Percentiles rank a stretch among this genome's conserved stretches.
Evolutionary conservation across 768 basidiomycete genomes (phyloP).

Genomic region (Macrolepiota albuminosa): DNA sequence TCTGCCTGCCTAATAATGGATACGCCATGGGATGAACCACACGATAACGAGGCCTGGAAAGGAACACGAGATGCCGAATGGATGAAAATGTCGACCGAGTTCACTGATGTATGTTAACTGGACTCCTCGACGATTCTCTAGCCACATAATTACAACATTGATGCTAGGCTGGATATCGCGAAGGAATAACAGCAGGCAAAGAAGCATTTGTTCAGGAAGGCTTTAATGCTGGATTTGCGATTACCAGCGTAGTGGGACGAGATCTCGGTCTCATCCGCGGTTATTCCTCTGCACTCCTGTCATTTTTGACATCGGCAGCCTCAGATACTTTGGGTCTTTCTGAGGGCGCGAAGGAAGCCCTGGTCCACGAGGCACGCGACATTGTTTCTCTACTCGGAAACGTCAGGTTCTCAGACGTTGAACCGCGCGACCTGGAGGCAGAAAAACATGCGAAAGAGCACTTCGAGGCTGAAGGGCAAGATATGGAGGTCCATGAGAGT

Average conservation of each 20-base stretch:
- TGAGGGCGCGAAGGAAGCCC: slow-evolving; percentile 9
- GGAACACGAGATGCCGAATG: slow-evolving; percentile 52
- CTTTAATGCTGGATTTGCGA: slow-evolving; percentile 82
- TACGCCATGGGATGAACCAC: slow-evolving; percentile 57
- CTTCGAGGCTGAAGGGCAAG: slow-evolving; percentile 36
- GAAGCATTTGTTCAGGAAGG: slow-evolving; percentile 83
- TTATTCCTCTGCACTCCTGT: slow-evolving; percentile 53
- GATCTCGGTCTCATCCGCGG: slow-evolving; percentile 80
- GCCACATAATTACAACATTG: neutral
- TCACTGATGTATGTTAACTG: slow-evolving; percentile 56
- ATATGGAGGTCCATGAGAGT: slow-evolving; percentile 35
- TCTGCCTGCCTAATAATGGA: slow-evolving; percentile 29
- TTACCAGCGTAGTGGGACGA: slow-evolving; percentile 69
- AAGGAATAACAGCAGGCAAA: slow-evolving; percentile 92
- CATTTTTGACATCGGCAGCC: slow-evolving; percentile 40
- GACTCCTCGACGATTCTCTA: neutral
- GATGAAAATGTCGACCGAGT: slow-evolving; percentile 61
- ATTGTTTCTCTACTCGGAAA: slow-evolving; percentile 53
- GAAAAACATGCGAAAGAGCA: slow-evolving; percentile 73
- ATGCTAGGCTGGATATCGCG: slow-evolving; percentile 88
- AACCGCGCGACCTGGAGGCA: slow-evolving; percentile 72
- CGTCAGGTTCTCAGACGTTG: slow-evolving; percentile 67
- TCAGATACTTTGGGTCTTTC: neutral
- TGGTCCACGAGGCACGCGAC: slow-evolving; percentile 43
- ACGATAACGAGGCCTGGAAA: slow-evolving; percentile 18